Percentiles rank a stretch among this genome's conserved stretches.
phyloP scores from a whole-genome alignment of 2,329 filamentous ascomycete species.

The Nigrograna mackinnonii region DNA sequence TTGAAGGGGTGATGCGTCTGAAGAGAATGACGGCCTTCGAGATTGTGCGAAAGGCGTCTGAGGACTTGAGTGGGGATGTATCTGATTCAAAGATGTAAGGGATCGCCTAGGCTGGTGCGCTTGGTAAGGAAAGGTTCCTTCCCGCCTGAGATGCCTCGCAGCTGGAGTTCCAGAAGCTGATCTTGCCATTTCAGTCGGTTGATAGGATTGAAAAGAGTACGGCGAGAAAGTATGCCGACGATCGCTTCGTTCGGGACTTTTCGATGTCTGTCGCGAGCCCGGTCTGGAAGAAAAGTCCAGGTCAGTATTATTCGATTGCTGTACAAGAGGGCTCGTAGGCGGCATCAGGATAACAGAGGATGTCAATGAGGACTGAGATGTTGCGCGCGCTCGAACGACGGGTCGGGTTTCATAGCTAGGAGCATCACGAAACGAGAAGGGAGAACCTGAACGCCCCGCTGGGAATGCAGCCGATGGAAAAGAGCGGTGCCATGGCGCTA shows the following conservation, averaged over 20 bases:
- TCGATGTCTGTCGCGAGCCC: conserved; percentile 40
- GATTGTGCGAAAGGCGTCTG: conserved; percentile 54
- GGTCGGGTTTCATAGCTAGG: conserved; percentile 34
- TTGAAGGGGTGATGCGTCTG: conserved; percentile 76
- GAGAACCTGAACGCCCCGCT: conserved; percentile 13
- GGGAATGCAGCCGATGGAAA: conserved; percentile 45
- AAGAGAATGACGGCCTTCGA: conserved; percentile 70
- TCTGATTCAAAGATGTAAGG: conserved; percentile 61
- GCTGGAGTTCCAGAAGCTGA: conserved; percentile 34
- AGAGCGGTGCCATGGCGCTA: conserved; percentile 59
- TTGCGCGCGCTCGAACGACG: conserved; percentile 42
- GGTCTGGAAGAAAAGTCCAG: conserved; percentile 61
- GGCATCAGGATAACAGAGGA: conserved; percentile 83
- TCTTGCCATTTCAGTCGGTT: conserved; percentile 42
- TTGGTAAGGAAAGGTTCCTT: conserved; percentile 69
- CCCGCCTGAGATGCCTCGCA: conserved; percentile 54
- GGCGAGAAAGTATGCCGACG: conserved; percentile 76
- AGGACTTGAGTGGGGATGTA: conserved; percentile 43
- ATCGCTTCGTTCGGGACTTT: conserved; percentile 53
- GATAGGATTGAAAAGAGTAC: conserved; percentile 56
- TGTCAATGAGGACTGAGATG: conserved; percentile 67
- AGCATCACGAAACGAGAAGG: conserved; percentile 18
- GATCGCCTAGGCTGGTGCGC: conserved; percentile 79
- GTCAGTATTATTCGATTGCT: conserved; percentile 85
- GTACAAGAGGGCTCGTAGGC: conserved; percentile 89